These are phyloP conservation scores for Scleromitrula shiraiana DNA, from an alignment of 2,329 filamentous ascomycete species.

Conservation along the genomic window DNA sequence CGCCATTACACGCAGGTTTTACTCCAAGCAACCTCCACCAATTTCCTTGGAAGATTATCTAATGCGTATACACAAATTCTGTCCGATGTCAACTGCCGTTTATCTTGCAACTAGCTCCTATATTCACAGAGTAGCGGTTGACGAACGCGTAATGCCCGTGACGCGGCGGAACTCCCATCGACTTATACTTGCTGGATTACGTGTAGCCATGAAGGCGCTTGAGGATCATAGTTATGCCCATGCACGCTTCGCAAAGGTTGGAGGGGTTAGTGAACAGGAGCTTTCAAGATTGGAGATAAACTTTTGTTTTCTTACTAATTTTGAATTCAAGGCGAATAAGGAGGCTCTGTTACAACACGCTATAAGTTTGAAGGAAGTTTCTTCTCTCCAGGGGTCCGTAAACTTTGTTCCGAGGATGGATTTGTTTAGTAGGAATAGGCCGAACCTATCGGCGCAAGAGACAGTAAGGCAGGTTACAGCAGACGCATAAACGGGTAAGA, in stretches of 20 bases:
- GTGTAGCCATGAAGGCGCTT: conserved; percentile 90
- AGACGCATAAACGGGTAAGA: conserved; percentile 1
- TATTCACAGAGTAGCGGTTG: conserved; percentile 72
- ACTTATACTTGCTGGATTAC: conserved; percentile 71
- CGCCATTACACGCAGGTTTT: conserved; percentile 86
- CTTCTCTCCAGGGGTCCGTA: conserved; percentile 27
- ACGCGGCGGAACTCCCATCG: conserved; percentile 82
- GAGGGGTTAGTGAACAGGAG: conserved; percentile 76
- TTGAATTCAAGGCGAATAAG: conserved; percentile 62
- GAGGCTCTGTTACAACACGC: conserved; percentile 45
- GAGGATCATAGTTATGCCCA: conserved; percentile 88
- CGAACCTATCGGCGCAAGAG: conserved; percentile 19
- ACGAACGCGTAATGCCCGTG: conserved; percentile 70
- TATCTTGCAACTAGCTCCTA: conserved; percentile 86
- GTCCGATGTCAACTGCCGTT: conserved; percentile 87
- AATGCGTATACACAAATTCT: conserved; percentile 78
- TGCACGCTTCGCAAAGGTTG: conserved; percentile 74
- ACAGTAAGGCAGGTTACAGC: conserved; percentile 22
- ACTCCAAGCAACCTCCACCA: conserved; percentile 77
- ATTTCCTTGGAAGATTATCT: conserved; percentile 82
- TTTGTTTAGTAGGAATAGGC: conserved; percentile 19
- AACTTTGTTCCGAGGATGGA: conserved; percentile 27
- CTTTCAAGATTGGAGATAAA: conserved; percentile 81
- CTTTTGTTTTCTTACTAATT: conserved; percentile 80
- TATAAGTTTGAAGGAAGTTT: conserved; percentile 33